phyloP scores from a whole-genome alignment of 805 yeast species.

The Metschnikowia gruessii region DNA sequence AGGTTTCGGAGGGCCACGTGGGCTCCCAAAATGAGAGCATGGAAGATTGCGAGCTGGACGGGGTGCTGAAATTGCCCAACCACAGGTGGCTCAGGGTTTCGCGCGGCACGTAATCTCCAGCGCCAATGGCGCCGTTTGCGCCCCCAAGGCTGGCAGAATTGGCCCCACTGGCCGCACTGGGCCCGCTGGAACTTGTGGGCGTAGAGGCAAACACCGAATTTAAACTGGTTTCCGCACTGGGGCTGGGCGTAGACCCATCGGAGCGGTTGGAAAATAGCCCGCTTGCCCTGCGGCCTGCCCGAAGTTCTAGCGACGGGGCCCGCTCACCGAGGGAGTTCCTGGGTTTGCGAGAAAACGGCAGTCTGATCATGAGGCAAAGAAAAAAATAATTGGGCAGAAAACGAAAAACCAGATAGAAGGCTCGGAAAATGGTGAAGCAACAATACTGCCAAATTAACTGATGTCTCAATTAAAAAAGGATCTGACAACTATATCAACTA shows the following conservation, averaged over 20 bases:
- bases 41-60: slow-evolving; percentile 7
- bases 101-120: neutral
- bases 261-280: slow-evolving; percentile 2
- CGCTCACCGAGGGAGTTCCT: neutral
- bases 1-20: slow-evolving; percentile 4
- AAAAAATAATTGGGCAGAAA: too few species aligned
- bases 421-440: too few species aligned
- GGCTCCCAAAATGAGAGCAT: slow-evolving; percentile 6
- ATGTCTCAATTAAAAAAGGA: too few species aligned
- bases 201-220: too few species aligned
- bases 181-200: neutral
- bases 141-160: neutral
- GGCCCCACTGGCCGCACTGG: neutral
- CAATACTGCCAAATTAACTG: too few species aligned
- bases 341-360: slow-evolving; percentile 4
- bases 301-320: neutral
- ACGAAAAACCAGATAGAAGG: too few species aligned
- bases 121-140: neutral
- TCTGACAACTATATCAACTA: too few species aligned
- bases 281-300: neutral
- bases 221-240: neutral
- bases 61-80: neutral
- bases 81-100: neutral
- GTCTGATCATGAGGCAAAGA: neutral
- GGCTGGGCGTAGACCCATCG: too few species aligned